phyloP scores from a whole-genome alignment of 2,329 filamentous ascomycete genomes.

The Neonectria neomacrospora region DNA sequence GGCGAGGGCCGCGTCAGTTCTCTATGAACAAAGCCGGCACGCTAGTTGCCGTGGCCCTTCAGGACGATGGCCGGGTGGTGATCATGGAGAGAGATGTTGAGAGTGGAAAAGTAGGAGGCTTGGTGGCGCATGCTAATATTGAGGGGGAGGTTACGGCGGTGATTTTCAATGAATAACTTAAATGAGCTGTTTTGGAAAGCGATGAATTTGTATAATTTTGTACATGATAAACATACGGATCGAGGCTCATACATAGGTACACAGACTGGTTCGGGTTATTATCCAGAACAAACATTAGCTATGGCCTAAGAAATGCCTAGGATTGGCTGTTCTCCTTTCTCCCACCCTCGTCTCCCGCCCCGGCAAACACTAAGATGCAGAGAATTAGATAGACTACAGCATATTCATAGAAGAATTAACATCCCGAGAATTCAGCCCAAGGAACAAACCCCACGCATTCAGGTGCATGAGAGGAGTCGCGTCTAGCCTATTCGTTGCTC shows the following conservation, averaged over 20 bases:
- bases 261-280: neutral
- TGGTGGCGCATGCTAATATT: constrained; percentile 56
- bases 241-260: neutral
- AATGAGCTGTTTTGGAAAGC: neutral
- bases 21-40: constrained; percentile 72
- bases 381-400: neutral
- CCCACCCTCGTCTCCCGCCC: too few relatives aligned
- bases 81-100: constrained; percentile 68
- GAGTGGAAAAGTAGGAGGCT: constrained; percentile 66
- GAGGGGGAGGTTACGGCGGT: constrained; percentile 59
- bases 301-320: neutral
- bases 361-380: neutral
- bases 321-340: neutral
- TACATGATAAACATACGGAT: neutral
- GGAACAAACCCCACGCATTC: neutral
- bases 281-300: neutral
- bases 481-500: neutral
- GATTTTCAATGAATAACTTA: constrained; percentile 57
- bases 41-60: constrained; percentile 73
- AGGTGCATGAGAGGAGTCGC: neutral
- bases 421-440: neutral
- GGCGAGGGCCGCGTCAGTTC: constrained; percentile 74
- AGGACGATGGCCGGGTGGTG: constrained; percentile 68
- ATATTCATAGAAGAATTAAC: neutral
- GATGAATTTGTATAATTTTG: neutral